Percentiles rank a stretch among this genome's conserved stretches.
Conservation (phyloP, 331 rosid species). For the Prunus yedoensis region DNA sequence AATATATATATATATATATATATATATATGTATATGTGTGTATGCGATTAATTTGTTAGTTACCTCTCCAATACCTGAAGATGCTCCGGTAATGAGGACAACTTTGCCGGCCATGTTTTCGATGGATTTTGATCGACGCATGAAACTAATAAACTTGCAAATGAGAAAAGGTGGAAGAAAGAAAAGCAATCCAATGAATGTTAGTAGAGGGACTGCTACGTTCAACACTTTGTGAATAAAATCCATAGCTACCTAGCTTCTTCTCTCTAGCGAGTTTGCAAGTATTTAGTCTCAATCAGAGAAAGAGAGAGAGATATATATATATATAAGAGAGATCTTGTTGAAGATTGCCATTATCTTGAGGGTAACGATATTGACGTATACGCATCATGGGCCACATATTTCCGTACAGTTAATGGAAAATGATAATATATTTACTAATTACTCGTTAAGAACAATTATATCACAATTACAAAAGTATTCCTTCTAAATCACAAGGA, state of each 20-base stretch:
- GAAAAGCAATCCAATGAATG: slow-evolving; percentile 16
- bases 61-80: slow-evolving; percentile 72
- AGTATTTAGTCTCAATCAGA: too few relatives aligned
- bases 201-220: slow-evolving; percentile 28
- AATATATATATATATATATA: background rate
- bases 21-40: background rate
- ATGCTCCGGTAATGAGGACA: slow-evolving; percentile 57
- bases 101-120: slow-evolving; percentile 47
- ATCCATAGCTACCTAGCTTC: slow-evolving; percentile 9
- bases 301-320: background rate
- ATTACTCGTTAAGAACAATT: too few relatives aligned
- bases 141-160: slow-evolving; percentile 25
- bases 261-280: background rate
- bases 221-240: slow-evolving; percentile 32
- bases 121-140: background rate
- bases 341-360: too few relatives aligned
- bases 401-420: too few relatives aligned
- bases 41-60: background rate
- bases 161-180: slow-evolving; percentile 30
- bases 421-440: too few relatives aligned
- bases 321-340: background rate
- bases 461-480: too few relatives aligned
- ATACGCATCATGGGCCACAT: too few relatives aligned
- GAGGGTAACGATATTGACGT: too few relatives aligned
- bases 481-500: too few relatives aligned